These are phyloP conservation scores for Craspedostauros australis DNA, from an alignment of 108 stramenopile genomes.

Conservation along the genomic window DNA sequence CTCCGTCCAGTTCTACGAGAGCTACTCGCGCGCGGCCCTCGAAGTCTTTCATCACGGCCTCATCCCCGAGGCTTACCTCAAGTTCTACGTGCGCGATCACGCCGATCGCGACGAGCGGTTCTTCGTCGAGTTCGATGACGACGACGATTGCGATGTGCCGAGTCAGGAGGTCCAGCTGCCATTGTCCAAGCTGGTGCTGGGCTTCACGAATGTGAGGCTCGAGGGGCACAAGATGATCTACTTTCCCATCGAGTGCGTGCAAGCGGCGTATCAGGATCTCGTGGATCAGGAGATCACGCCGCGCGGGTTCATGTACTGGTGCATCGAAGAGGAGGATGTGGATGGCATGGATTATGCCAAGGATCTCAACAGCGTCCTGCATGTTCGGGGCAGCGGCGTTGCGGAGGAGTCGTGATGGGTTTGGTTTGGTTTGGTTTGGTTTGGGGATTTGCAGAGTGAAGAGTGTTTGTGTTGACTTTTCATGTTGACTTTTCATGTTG, in stretches of 20 bases:
- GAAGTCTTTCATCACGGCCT: slow-evolving; percentile 14
- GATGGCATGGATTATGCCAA: slow-evolving; percentile 26
- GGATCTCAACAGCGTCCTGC: slow-evolving; percentile 10
- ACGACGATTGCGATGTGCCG: slow-evolving; percentile 19
- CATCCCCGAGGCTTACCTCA: slow-evolving; percentile 26
- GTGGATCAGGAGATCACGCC: slow-evolving; percentile 17
- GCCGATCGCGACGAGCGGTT: slow-evolving; percentile 2
- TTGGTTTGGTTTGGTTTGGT: no score
- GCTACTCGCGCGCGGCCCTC: slow-evolving; percentile 63
- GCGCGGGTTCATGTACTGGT: slow-evolving; percentile 73
- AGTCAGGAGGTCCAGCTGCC: slow-evolving; percentile 22
- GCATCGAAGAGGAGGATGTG: slow-evolving; percentile 55
- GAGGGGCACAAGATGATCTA: slow-evolving; percentile 25
- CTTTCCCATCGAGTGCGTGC: slow-evolving; percentile 22
- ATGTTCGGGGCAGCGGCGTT: no score
- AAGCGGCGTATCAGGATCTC: slow-evolving; percentile 26
- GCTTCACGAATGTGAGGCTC: slow-evolving; percentile 65
- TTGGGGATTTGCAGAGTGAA: no score
- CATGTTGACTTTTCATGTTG: no score
- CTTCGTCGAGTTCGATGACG: slow-evolving; percentile 27
- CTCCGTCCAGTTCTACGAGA: slow-evolving; percentile 82
- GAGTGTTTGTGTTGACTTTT: no score
- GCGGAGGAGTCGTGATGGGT: no score
- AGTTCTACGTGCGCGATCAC: slow-evolving; percentile 12
- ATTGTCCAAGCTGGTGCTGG: slow-evolving; percentile 52